A percentile compares a stretch with the other conserved stretches of the same genome.
Conservation (phyloP, 495 filamentous ascomycete genomes). For the Evernia prunastri region DNA sequence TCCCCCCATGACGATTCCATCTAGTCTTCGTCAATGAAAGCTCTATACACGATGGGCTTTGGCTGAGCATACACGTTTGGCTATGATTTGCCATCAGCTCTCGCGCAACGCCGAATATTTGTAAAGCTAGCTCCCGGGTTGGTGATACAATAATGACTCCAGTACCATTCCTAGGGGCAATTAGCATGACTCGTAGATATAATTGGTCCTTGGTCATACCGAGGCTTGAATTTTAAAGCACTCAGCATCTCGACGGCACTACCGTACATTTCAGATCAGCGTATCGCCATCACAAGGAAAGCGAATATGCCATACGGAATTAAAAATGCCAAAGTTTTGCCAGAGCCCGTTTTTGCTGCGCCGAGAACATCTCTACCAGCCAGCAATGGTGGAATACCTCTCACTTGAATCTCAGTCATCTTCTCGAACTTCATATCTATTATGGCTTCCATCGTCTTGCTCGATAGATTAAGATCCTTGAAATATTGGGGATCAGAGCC, state of each 20-base stretch:
- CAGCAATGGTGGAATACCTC: conserved; percentile 79
- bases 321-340: conserved; percentile 92
- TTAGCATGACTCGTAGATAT: conserved; percentile 27
- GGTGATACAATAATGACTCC: conserved; percentile 83
- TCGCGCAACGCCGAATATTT: conserved; percentile 92
- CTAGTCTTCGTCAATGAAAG: no score
- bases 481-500: conserved; percentile 57
- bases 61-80: conserved; percentile 80
- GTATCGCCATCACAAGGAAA: neutral
- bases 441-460: conserved; percentile 82
- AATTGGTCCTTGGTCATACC: conserved; percentile 43
- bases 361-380: conserved; percentile 91
- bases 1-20: conserved; percentile 92
- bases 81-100: conserved; percentile 84
- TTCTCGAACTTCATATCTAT: conserved; percentile 84
- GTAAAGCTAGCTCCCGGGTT: conserved; percentile 84
- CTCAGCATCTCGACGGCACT: conserved; percentile 83
- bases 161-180: conserved; percentile 4
- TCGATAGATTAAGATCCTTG: conserved; percentile 74
- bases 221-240: conserved; percentile 79
- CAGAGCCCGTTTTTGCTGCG: conserved; percentile 93
- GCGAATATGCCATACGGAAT: conserved; percentile 49
- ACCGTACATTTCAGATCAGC: neutral
- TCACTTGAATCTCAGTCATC: conserved; percentile 93
- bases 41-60: no score